Percentiles rank a stretch among this genome's conserved stretches.
These are phyloP conservation scores for Plasmodium berghei DNA, from an alignment of 169 alveolate genomes.

Conservation along the genomic window DNA sequence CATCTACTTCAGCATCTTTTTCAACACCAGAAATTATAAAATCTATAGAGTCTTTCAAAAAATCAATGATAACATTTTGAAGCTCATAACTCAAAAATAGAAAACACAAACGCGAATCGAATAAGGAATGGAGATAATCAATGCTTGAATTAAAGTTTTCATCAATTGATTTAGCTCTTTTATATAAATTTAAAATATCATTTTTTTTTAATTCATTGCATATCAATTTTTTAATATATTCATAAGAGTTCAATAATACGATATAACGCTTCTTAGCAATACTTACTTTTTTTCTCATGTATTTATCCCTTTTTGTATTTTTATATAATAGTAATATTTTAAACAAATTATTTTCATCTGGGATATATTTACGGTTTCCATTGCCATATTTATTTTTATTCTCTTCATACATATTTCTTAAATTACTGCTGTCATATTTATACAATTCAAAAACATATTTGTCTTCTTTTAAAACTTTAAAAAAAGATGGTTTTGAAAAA, in stretches of 20 bases:
- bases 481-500: slow-evolving; percentile 52
- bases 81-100: slow-evolving; percentile 35
- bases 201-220: slow-evolving; percentile 49
- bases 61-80: slow-evolving; percentile 52
- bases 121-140: slow-evolving; percentile 63
- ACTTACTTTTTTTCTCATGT: slow-evolving; percentile 7
- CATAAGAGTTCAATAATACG: slow-evolving; percentile 18
- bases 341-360: slow-evolving; percentile 21
- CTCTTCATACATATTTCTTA: background rate
- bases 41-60: slow-evolving; percentile 14
- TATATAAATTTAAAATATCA: slow-evolving; percentile 35
- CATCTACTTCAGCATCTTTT: no score
- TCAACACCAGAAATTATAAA: no score
- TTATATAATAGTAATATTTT: slow-evolving; percentile 7
- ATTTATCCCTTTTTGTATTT: background rate
- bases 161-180: slow-evolving; percentile 43
- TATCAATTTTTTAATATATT: slow-evolving; percentile 50
- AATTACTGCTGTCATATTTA: background rate
- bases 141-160: slow-evolving; percentile 41
- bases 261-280: slow-evolving; percentile 17
- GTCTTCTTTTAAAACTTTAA: slow-evolving; percentile 53
- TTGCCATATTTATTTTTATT: background rate
- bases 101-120: slow-evolving; percentile 52
- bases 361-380: background rate
- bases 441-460: slow-evolving; percentile 1